Base-by-base conservation (phyloP, 2,329 filamentous ascomycete species). In the Stagonosporopsis vannaccii region DNA sequence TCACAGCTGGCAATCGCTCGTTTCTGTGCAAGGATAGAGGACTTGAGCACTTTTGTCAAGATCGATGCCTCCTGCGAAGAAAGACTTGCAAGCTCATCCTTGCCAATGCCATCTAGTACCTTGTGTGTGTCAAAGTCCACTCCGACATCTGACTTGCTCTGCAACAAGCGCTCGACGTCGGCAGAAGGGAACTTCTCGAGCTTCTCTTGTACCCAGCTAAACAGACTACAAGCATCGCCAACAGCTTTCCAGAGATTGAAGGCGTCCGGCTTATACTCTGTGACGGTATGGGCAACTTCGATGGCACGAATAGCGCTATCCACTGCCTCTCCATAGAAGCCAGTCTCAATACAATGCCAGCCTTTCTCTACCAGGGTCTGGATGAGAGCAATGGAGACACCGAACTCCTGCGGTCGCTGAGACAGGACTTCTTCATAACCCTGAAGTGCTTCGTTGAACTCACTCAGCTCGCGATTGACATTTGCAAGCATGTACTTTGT, bases 191-290 rank as follows among this genome's bases (percentile, higher is more conserved):
- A 85, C 7, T 87, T 81, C 0, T 77, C 72, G 2, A 87, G 77
- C 40, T 86, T 87, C 40, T 85, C 85, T 67, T 94, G 91, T 1
- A 96, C 86, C 69, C 84, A 89, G 0, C 90, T 90, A 69, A 96
- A 97, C 0, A 97, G 78, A 1, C 91, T 87, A 73, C 90, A 96
- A 5, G 93, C 90, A 78, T 98, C 95, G 5, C 89, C 95, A 7
- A 97, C 82, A 6, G 90, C 87, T 75, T 96, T 98, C 95, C 96
- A 99, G 51, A 97, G 84, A 72, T 98, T 99, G 79, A 98, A 97
- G 0, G 91, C 89, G 47, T 88, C 82, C 4, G 85, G 79, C 42
- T 89, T 85, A 39, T 82, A 81, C 30, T 83, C 79, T 1, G 84
- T 84, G 33, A 93, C 85, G 4, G 80, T 78, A 5, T 80, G 79